Conservation (phyloP, 305 asterid species). For the Fraxinus sp. region DNA sequence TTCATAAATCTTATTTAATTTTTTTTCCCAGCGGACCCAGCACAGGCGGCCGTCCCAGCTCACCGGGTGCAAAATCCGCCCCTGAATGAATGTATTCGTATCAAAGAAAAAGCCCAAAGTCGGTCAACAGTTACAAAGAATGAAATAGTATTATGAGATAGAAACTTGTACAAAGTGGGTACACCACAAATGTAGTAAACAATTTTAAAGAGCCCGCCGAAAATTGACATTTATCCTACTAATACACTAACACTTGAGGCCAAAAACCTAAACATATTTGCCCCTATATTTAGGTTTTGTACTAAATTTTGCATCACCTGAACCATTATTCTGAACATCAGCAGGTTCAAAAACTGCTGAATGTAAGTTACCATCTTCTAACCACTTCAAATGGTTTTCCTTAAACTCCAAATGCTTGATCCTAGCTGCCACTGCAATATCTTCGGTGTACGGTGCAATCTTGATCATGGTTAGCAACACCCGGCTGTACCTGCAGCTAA, state of each 20-base stretch:
- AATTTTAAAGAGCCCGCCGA: not conserved
- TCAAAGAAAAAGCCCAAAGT: not conserved
- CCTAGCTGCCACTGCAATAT: constrained; percentile 55
- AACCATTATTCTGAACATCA: constrained; percentile 36
- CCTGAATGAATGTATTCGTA: not conserved
- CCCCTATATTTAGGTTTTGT: constrained; percentile 84
- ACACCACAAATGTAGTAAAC: not conserved
- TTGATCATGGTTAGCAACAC: constrained; percentile 61
- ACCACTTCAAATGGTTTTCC: constrained; percentile 85
- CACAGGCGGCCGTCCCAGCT: too few relatives aligned
- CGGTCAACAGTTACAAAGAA: not conserved
- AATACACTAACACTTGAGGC: not conserved
- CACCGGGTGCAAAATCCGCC: too few relatives aligned
- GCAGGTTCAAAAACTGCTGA: constrained; percentile 78
- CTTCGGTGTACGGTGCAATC: constrained; percentile 45
- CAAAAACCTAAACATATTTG: constrained; percentile 46
- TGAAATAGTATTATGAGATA: not conserved
- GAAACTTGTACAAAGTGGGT: not conserved
- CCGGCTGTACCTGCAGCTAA: constrained; percentile 59
- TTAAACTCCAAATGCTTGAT: constrained; percentile 67
- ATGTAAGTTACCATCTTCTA: constrained; percentile 86
- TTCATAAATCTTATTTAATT: too few relatives aligned
- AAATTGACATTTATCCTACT: not conserved
- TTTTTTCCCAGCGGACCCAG: too few relatives aligned
- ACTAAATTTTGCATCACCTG: constrained; percentile 44